phyloP scores from a whole-genome alignment of 352 stramenopile genomes.

The Phytophthora pinifolia region DNA sequence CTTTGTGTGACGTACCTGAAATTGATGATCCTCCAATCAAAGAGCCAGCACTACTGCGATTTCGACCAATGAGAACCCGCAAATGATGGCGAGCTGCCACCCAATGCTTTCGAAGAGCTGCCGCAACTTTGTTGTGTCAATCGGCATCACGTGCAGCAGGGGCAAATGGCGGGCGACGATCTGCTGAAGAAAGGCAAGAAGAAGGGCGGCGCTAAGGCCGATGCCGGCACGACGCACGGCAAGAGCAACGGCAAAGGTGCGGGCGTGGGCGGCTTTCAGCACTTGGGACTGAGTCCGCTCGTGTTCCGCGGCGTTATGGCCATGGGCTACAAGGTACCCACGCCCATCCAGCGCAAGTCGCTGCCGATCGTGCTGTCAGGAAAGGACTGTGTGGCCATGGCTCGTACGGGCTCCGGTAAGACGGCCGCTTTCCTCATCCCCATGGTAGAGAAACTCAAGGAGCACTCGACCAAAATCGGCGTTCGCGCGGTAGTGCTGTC shows the following conservation, averaged over 20 bases:
- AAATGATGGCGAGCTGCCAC: slow-evolving; percentile 9
- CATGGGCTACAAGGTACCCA: slow-evolving; percentile 97
- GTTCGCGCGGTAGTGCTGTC: slow-evolving; percentile 91
- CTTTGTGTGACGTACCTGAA: slow-evolving; percentile 7
- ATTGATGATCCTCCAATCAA: slow-evolving; percentile 1
- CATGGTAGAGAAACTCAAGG: slow-evolving; percentile 96
- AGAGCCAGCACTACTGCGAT: slow-evolving; percentile 1
- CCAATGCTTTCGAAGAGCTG: slow-evolving; percentile 34
- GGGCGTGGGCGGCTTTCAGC: slow-evolving; percentile 81
- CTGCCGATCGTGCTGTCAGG: slow-evolving; percentile 96
- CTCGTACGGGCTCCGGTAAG: slow-evolving; percentile 97
- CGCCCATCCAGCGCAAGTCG: slow-evolving; percentile 98
- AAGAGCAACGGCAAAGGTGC: slow-evolving; percentile 83
- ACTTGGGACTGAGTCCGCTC: slow-evolving; percentile 72
- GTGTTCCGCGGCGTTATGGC: slow-evolving; percentile 89
- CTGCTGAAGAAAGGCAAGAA: slow-evolving; percentile 63
- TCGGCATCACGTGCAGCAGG: slow-evolving; percentile 2
- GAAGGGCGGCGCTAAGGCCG: slow-evolving; percentile 25
- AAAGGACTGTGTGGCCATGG: slow-evolving; percentile 98
- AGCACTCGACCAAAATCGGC: slow-evolving; percentile 90
- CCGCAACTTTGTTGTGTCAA: slow-evolving; percentile 18
- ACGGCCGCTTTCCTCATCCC: slow-evolving; percentile 98
- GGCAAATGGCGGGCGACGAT: slow-evolving; percentile 67
- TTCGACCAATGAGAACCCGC: slow-evolving; percentile 40
- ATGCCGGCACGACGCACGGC: slow-evolving; percentile 51